Evolutionary conservation across 805 yeast genomes (phyloP).

Genomic region (Starmerella cellae): DNA sequence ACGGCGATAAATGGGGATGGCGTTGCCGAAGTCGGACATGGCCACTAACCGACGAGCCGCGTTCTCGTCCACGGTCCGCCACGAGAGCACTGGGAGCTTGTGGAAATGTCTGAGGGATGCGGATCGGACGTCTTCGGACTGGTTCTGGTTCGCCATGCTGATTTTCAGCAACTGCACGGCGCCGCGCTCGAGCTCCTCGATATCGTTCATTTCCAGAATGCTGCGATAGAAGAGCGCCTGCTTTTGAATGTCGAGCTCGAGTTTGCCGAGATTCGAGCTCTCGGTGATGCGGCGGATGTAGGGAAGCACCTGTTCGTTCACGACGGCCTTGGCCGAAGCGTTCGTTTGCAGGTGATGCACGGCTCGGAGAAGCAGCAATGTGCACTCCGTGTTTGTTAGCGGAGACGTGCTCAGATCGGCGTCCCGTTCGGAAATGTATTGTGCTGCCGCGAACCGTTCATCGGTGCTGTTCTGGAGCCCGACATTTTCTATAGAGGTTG

Average conservation of each 20-base stretch:
- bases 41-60: conserved; percentile 81
- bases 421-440: not conserved
- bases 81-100: conserved; percentile 62
- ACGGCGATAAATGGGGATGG: conserved; percentile 77
- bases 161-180: conserved; percentile 82
- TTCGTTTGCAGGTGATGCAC: conserved; percentile 52
- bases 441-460: conserved; percentile 2
- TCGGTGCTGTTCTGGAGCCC: conserved; percentile 3
- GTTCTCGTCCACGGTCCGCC: conserved; percentile 69
- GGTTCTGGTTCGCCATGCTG: conserved; percentile 38
- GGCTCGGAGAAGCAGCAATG: conserved; percentile 61
- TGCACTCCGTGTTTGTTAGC: conserved; percentile 42
- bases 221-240: conserved; percentile 87
- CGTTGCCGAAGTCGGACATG: conserved; percentile 71
- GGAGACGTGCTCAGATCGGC: not conserved
- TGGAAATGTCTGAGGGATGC: conserved; percentile 45
- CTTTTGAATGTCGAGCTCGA: conserved; percentile 67
- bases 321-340: conserved; percentile 51
- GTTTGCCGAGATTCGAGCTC: conserved; percentile 30
- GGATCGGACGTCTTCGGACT: conserved; percentile 22
- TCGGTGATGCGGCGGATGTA: conserved; percentile 58
- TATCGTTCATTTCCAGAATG: conserved; percentile 59
- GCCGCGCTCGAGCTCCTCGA: conserved; percentile 88
- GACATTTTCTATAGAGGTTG: conserved; percentile 2
- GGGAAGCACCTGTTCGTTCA: conserved; percentile 73